Conservation (phyloP, 306 rosid species). For the Cucumis sativus region DNA sequence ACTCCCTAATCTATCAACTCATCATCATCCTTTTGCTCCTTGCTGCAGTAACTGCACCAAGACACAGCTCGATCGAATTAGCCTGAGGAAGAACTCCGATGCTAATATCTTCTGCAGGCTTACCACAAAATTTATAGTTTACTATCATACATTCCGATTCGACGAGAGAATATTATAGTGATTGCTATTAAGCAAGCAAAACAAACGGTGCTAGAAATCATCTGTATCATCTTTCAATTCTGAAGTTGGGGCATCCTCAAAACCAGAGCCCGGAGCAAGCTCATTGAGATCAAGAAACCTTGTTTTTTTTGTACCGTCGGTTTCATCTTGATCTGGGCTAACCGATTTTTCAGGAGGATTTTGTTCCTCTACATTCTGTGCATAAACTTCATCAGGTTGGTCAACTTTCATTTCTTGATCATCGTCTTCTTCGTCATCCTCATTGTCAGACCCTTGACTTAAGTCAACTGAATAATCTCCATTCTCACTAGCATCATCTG, state of each 20-base stretch:
- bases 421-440: constrained; percentile 26
- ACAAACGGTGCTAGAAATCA: constrained; percentile 34
- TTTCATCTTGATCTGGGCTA: constrained; percentile 66
- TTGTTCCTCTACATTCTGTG: constrained; percentile 37
- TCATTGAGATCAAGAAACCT: constrained; percentile 91
- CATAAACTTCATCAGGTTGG: constrained; percentile 32
- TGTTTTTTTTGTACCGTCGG: constrained; percentile 49
- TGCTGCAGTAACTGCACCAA: constrained; percentile 45
- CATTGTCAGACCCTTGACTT: constrained; percentile 63
- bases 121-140: constrained; percentile 68
- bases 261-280: constrained; percentile 90
- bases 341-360: constrained; percentile 47
- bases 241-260: constrained; percentile 64
- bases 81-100: constrained; percentile 52
- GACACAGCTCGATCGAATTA: constrained; percentile 41
- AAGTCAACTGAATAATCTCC: constrained; percentile 64
- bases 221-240: constrained; percentile 59
- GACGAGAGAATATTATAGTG: constrained; percentile 18
- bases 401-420: constrained; percentile 52
- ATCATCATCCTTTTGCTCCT: constrained; percentile 51
- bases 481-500: constrained; percentile 63
- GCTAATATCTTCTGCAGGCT: constrained; percentile 39
- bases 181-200: constrained; percentile 27
- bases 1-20: constrained; percentile 82
- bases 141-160: constrained; percentile 57